Percentiles rank a stretch among this genome's conserved stretches.
These are phyloP conservation scores for Echites panduratus DNA, from an alignment of 257 asterid species.

Conservation along the genomic window DNA sequence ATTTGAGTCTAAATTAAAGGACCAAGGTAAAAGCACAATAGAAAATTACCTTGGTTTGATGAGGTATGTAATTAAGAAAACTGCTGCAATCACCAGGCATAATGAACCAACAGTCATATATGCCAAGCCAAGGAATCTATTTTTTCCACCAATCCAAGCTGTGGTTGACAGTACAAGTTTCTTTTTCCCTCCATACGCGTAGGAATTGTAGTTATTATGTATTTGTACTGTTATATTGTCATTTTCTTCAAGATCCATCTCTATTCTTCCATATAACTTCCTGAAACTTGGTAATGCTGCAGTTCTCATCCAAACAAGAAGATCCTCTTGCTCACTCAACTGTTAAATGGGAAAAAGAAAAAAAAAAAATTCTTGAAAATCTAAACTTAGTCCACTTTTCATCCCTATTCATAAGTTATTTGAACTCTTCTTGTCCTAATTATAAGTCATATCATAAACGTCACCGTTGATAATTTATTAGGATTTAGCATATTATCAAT, in stretches of 20 bases:
- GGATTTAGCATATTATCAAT: too few species aligned
- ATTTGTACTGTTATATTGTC: constrained; percentile 58
- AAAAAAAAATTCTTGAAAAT: too few species aligned
- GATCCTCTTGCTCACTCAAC: constrained; percentile 95
- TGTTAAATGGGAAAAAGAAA: constrained; percentile 22
- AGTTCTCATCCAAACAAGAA: constrained; percentile 89
- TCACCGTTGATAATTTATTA: too few species aligned
- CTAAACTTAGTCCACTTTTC: too few species aligned
- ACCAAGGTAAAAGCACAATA: too few species aligned
- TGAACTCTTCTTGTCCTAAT: too few species aligned
- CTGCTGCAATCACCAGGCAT: constrained; percentile 51
- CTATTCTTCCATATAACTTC: constrained; percentile 75
- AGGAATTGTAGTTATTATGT: constrained; percentile 77
- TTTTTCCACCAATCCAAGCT: constrained; percentile 95
- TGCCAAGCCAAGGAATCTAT: constrained; percentile 61
- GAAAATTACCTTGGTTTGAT: constrained; percentile 63
- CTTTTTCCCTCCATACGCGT: constrained; percentile 66
- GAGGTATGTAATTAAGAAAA: constrained; percentile 56
- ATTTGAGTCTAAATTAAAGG: too few species aligned
- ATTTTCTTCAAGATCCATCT: constrained; percentile 66
- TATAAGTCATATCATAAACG: too few species aligned
- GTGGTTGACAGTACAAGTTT: constrained; percentile 74
- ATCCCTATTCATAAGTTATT: too few species aligned
- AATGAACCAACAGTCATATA: constrained; percentile 63
- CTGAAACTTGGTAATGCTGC: constrained; percentile 79